Evolutionary conservation across 2,329 filamentous ascomycete genomes (phyloP).

Genomic region (Arthrinium puccinioides): DNA sequence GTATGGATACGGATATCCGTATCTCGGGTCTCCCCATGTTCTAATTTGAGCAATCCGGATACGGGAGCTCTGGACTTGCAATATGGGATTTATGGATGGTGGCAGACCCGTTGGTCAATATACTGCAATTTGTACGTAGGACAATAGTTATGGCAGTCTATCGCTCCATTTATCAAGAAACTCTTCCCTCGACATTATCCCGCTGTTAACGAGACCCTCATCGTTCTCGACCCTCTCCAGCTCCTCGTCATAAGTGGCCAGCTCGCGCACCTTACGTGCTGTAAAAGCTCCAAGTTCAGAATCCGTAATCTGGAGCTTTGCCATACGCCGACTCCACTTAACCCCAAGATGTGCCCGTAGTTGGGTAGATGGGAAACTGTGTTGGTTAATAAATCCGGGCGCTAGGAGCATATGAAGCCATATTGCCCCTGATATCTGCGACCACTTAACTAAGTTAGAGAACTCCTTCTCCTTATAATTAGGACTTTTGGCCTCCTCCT

Average conservation of each 20-base stretch:
- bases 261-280: not conserved
- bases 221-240: not conserved
- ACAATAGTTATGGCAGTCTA: not conserved
- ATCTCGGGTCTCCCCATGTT: too few species aligned
- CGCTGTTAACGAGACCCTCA: not conserved
- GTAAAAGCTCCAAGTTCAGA: not conserved
- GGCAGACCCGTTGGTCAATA: too few species aligned
- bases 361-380: not conserved
- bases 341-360: not conserved
- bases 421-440: not conserved
- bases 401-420: not conserved
- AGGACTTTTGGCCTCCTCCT: not conserved
- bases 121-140: too few species aligned
- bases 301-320: not conserved
- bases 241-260: not conserved
- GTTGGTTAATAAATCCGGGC: not conserved
- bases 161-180: not conserved
- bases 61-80: too few species aligned
- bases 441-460: not conserved
- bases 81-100: too few species aligned
- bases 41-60: too few species aligned
- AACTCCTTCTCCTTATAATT: not conserved
- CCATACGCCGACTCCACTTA: not conserved
- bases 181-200: not conserved
- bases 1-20: too few species aligned